Percentiles rank a stretch among this genome's conserved stretches.
phyloP scores from a whole-genome alignment of 371 early-diverging fungal species.

The Lichtheimia hyalospora region DNA sequence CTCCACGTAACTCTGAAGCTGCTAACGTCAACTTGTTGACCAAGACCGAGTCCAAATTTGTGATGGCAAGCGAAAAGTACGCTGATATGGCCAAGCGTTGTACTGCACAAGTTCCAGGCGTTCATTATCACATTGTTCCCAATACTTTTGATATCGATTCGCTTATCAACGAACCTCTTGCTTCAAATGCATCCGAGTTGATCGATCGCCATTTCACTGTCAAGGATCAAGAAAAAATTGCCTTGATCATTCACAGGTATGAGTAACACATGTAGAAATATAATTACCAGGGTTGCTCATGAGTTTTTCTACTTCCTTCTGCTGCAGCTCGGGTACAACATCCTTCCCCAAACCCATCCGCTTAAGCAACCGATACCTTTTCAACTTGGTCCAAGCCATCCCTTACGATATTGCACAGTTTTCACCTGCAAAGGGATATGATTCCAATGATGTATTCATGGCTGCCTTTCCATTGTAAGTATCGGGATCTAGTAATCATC shows the following conservation, averaged over 20 bases:
- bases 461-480: too few species aligned
- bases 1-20: slow-evolving; percentile 34
- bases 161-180: background rate
- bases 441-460: slow-evolving; percentile 1
- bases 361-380: slow-evolving; percentile 24
- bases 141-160: slow-evolving; percentile 5
- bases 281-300: background rate
- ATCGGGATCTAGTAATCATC: too few species aligned
- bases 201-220: background rate
- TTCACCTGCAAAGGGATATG: background rate
- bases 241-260: slow-evolving; percentile 17
- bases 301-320: background rate
- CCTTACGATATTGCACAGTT: too few species aligned
- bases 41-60: slow-evolving; percentile 12
- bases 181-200: background rate
- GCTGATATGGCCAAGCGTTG: background rate
- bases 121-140: background rate
- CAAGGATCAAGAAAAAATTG: slow-evolving; percentile 14
- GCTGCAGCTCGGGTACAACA: slow-evolving; percentile 26
- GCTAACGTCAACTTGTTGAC: slow-evolving; percentile 21
- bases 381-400: slow-evolving; percentile 3
- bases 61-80: slow-evolving; percentile 19
- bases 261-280: background rate
- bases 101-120: background rate
- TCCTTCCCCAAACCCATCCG: slow-evolving; percentile 29